Base-by-base conservation (phyloP, 2,329 filamentous ascomycete species). In the Penicillium sp. region DNA sequence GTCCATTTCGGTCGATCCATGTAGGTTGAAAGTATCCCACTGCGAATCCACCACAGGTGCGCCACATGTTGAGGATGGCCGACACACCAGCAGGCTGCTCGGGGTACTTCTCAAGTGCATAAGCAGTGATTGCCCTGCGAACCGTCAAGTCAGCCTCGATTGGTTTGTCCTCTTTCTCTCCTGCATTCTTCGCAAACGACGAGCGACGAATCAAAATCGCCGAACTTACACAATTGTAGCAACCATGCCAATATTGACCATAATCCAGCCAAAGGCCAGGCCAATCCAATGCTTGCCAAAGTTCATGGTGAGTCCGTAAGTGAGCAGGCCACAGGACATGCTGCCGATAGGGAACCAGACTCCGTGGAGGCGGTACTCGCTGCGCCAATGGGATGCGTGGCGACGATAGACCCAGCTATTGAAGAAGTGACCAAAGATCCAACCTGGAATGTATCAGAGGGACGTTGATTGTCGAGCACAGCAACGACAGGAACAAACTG, bases 41-140 rank as follows among this genome's bases (percentile, higher is more conserved):
- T 0, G 60, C 54, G 23, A 67, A 67, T 1, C 64, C 64, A n/a
- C 64, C 63, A 8, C 59, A 59, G 3, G 63, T 66, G 5, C 64
- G 59, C 63, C 64, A 67, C 50, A 64, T 62, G 39, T 68, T 67
- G 34, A 68, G 50, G 17, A 65, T 66, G 2, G 62, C 60, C 1
- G 57, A 59, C 21, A 66, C 63, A 4, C 53, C 48, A 2, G 64
- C 63, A 2, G 64, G 48, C 28, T 64, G 57, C 3, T 51, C 43
- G 4, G 63, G 64, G 36, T 63, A 67, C 32, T 62, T 64, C 17
- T 67, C 64, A 3, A 68, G 54, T 1, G 51, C 56, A 43, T 62
- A 67, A 11, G 64, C 55, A 0, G 62, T 64, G n/a, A 67, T 63
- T 3, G 62, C 56, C 7, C 56, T 60, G 19, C 28, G 2, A 34